A percentile compares a stretch with the other conserved stretches of the same genome.
Conservation (phyloP, 108 stramenopile species). For the Nitzschia sp. region DNA sequence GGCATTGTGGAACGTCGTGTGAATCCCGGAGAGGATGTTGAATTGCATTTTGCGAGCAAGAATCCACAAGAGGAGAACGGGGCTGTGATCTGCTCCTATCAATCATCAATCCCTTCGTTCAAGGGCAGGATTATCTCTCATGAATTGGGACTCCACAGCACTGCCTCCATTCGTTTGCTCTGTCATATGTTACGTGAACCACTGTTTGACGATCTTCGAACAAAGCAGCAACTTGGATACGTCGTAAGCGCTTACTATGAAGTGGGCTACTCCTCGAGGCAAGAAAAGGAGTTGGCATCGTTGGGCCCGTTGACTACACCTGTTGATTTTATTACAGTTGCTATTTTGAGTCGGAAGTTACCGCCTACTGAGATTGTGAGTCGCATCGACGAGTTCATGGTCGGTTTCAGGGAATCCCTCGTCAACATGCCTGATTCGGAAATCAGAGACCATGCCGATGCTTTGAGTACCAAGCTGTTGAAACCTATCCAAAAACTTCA, state of each 20-base stretch:
- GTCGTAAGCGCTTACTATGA: slow-evolving; percentile 77
- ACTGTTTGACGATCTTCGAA: slow-evolving; percentile 75
- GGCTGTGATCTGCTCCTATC: slow-evolving; percentile 71
- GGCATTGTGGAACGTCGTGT: slow-evolving; percentile 60
- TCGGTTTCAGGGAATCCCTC: slow-evolving; percentile 52
- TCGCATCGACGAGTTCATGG: slow-evolving; percentile 81
- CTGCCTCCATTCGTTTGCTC: slow-evolving; percentile 69
- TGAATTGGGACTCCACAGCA: slow-evolving; percentile 53
- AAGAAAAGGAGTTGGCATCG: neutral
- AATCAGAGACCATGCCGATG: slow-evolving; percentile 61
- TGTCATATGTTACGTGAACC: slow-evolving; percentile 83
- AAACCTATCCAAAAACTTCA: slow-evolving; percentile 79
- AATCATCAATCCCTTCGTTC: slow-evolving; percentile 68
- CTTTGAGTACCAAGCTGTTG: slow-evolving; percentile 63
- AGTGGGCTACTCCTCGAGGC: slow-evolving; percentile 47
- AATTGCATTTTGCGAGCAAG: slow-evolving; percentile 73
- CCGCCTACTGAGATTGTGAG: slow-evolving; percentile 60
- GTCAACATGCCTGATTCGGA: slow-evolving; percentile 66
- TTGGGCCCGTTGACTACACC: slow-evolving; percentile 45
- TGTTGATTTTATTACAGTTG: slow-evolving; percentile 69
- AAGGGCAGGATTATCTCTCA: slow-evolving; percentile 65
- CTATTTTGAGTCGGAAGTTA: slow-evolving; percentile 71
- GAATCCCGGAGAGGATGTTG: slow-evolving; percentile 54
- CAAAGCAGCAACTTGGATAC: slow-evolving; percentile 82
- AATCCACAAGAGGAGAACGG: slow-evolving; percentile 83